These are phyloP conservation scores for Boletus sp. DNA, from an alignment of 1,284 basidiomycete genomes.

Conservation along the genomic window DNA sequence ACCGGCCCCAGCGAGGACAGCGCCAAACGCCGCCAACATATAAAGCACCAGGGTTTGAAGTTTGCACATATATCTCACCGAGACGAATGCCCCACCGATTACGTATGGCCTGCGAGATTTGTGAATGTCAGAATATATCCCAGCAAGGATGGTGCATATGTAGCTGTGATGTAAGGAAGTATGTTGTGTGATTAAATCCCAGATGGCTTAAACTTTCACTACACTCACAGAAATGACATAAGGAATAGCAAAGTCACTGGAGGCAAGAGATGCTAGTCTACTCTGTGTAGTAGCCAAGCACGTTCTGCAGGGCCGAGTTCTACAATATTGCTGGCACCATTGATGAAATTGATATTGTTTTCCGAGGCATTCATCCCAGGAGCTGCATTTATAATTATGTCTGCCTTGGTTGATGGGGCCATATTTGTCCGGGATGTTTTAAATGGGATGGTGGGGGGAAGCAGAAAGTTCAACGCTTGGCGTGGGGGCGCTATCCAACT, in stretches of 20 bases:
- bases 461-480: not conserved
- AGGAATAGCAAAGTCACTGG: constrained; percentile 56
- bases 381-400: too few species aligned
- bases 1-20: constrained; percentile 50
- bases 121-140: constrained; percentile 42
- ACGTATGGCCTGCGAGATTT: constrained; percentile 44
- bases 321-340: not conserved
- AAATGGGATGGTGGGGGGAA: not conserved
- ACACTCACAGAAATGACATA: constrained; percentile 50
- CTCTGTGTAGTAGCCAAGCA: constrained; percentile 41
- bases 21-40: constrained; percentile 52
- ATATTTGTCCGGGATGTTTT: not conserved
- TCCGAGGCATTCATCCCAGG: too few species aligned
- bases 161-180: constrained; percentile 46
- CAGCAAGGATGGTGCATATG: constrained; percentile 40
- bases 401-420: not conserved
- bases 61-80: constrained; percentile 45
- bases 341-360: not conserved
- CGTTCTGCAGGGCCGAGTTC: constrained; percentile 30
- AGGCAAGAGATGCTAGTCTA: constrained; percentile 48
- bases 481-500: not conserved
- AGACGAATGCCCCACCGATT: constrained; percentile 34
- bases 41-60: constrained; percentile 32
- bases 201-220: not conserved
- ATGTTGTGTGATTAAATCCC: not conserved